Percentiles rank a stretch among this genome's conserved stretches.
Evolutionary conservation across 805 yeast genomes (phyloP).

Genomic region (Candida silvicultrix): DNA sequence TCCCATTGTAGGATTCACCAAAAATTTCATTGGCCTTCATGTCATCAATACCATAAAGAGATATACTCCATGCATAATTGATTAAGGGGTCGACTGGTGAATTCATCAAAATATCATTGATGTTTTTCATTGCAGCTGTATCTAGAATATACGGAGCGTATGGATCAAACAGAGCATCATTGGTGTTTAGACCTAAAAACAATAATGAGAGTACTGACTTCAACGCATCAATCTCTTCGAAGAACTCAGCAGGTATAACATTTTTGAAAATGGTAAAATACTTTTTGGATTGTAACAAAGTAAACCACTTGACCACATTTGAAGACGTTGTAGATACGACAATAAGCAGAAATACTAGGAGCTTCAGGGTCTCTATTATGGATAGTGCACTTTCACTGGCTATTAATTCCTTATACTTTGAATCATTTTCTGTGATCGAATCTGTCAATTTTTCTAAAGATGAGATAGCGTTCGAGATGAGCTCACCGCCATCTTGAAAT

Average conservation of each 20-base stretch:
- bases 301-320: slow-evolving; percentile 49
- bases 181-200: slow-evolving; percentile 50
- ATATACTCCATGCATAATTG: slow-evolving; percentile 61
- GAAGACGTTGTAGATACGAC: slow-evolving; percentile 29
- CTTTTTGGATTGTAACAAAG: slow-evolving; percentile 33
- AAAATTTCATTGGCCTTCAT: slow-evolving; percentile 23
- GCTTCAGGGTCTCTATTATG: slow-evolving; percentile 30
- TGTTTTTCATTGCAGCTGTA: slow-evolving; percentile 27
- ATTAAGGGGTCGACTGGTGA: slow-evolving; percentile 40
- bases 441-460: slow-evolving; percentile 5
- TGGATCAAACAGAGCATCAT: slow-evolving; percentile 34
- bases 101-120: slow-evolving; percentile 33
- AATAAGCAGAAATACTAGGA: slow-evolving; percentile 32
- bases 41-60: slow-evolving; percentile 43
- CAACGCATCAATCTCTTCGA: slow-evolving; percentile 35
- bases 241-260: slow-evolving; percentile 11
- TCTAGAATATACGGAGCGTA: slow-evolving; percentile 35
- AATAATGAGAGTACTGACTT: slow-evolving; percentile 43
- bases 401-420: slow-evolving; percentile 11
- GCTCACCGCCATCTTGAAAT: slow-evolving; percentile 17
- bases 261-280: slow-evolving; percentile 13
- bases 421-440: slow-evolving; percentile 4
- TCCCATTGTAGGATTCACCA: slow-evolving; percentile 29
- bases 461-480: slow-evolving; percentile 18
- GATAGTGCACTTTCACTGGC: slow-evolving; percentile 28